Evolutionary conservation across 176 grass and related monocot species (phyloP).

Genomic region (Cocos nucifera): DNA sequence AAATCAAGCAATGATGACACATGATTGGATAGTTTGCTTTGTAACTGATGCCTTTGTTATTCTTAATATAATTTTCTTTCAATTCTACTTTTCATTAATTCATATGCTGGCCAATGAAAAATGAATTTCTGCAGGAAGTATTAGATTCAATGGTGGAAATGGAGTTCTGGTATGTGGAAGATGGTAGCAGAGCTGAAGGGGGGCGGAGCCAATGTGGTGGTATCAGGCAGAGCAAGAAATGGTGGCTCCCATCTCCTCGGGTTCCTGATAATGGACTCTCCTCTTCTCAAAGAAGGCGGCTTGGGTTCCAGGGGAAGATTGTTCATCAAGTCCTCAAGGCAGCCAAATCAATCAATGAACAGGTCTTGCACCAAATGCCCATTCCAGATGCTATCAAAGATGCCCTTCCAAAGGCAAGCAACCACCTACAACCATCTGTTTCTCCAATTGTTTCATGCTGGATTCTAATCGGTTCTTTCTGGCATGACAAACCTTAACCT

Average conservation of each 20-base stretch:
- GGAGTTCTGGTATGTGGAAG: slow-evolving; percentile 87
- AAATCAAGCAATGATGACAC: too few relatives aligned
- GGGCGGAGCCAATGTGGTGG: slow-evolving; percentile 25
- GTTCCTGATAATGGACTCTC: slow-evolving; percentile 63
- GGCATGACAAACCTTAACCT: too few relatives aligned
- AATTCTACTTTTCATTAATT: too few relatives aligned
- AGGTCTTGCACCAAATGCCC: slow-evolving; percentile 69
- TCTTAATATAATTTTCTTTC: too few relatives aligned
- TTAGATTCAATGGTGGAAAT: slow-evolving; percentile 79
- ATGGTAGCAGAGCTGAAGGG: slow-evolving; percentile 45
- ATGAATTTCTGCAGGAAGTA: slow-evolving; percentile 53
- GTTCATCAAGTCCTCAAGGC: slow-evolving; percentile 95
- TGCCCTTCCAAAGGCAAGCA: slow-evolving; percentile 83
- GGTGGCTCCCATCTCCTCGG: slow-evolving; percentile 87
- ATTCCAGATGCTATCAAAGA: slow-evolving; percentile 54
- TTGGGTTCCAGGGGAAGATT: slow-evolving; percentile 83
- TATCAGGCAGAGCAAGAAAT: slow-evolving; percentile 60
- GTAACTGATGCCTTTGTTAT: too few relatives aligned
- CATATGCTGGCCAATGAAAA: neutral
- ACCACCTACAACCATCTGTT: neutral
- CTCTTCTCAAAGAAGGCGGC: slow-evolving; percentile 46
- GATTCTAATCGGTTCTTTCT: too few relatives aligned
- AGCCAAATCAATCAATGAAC: slow-evolving; percentile 82
- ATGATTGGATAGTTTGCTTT: too few relatives aligned
- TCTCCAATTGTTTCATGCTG: too few relatives aligned